These are phyloP conservation scores for Calonectria fujianensis DNA, from an alignment of 2,329 filamentous ascomycete species.

Conservation along the genomic window DNA sequence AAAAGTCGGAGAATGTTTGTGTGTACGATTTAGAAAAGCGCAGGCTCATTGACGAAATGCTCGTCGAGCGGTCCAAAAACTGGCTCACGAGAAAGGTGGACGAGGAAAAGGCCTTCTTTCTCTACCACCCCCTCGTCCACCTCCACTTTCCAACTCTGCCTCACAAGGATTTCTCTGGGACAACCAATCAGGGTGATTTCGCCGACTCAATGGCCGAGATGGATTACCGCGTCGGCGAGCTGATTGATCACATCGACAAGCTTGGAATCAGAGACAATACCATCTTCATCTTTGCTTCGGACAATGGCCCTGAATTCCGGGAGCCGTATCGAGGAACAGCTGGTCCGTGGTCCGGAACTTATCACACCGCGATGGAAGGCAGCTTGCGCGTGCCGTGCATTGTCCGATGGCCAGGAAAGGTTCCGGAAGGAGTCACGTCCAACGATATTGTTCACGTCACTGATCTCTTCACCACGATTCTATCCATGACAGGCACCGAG, in stretches of 20 bases:
- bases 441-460: constrained; percentile 60
- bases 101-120: constrained; percentile 54
- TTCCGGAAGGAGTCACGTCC: constrained; percentile 52
- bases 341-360: constrained; percentile 60
- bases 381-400: constrained; percentile 60
- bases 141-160: constrained; percentile 59
- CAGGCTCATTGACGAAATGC: constrained; percentile 57
- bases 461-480: constrained; percentile 57
- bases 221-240: constrained; percentile 57
- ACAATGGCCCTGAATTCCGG: constrained; percentile 61
- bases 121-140: constrained; percentile 60
- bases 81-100: constrained; percentile 56
- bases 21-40: constrained; percentile 59
- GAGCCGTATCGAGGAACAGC: constrained; percentile 58
- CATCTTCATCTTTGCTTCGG: constrained; percentile 60
- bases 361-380: constrained; percentile 61
- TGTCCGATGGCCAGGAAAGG: constrained; percentile 58
- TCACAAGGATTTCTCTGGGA: constrained; percentile 55
- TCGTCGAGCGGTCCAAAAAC: constrained; percentile 57
- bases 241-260: constrained; percentile 57
- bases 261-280: constrained; percentile 57
- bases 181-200: constrained; percentile 57
- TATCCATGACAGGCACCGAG: constrained; percentile 50
- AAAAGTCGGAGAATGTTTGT: constrained; percentile 56
- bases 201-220: constrained; percentile 60